These are phyloP conservation scores for Ottelia alismoides DNA, from an alignment of 106 monocot species.

Conservation along the genomic window DNA sequence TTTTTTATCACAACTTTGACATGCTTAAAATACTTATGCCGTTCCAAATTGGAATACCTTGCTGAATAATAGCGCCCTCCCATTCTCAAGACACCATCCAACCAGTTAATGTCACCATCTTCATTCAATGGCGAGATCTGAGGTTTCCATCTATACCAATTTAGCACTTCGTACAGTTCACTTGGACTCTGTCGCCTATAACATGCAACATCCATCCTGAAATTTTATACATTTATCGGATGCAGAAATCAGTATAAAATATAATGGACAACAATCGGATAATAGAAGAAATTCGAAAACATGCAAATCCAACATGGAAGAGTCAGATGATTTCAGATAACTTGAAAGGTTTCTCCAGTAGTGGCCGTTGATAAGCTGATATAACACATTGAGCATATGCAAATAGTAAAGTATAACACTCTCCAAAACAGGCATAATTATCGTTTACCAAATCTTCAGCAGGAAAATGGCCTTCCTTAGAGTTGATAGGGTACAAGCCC, in stretches of 20 bases:
- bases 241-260: background rate
- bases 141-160: constrained; percentile 14
- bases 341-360: too few species aligned
- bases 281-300: too few species aligned
- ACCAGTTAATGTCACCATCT: constrained; percentile 50
- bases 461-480: too few species aligned
- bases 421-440: too few species aligned
- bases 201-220: constrained; percentile 85
- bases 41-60: constrained; percentile 44
- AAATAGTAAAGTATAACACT: too few species aligned
- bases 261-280: background rate
- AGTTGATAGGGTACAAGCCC: too few species aligned
- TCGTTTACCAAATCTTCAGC: too few species aligned
- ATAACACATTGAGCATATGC: too few species aligned
- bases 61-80: constrained; percentile 73
- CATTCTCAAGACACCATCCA: constrained; percentile 49
- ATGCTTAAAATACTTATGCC: constrained; percentile 68
- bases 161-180: constrained; percentile 13
- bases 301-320: too few species aligned
- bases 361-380: too few species aligned
- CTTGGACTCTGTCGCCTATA: constrained; percentile 32
- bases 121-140: constrained; percentile 20
- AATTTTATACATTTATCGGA: constrained; percentile 4
- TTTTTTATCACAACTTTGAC: constrained; percentile 35
- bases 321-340: too few species aligned